These are phyloP conservation scores for barrel medic (Medicago truncatula) DNA, from an alignment of 306 rosid species.

Conservation along the genomic window DNA sequence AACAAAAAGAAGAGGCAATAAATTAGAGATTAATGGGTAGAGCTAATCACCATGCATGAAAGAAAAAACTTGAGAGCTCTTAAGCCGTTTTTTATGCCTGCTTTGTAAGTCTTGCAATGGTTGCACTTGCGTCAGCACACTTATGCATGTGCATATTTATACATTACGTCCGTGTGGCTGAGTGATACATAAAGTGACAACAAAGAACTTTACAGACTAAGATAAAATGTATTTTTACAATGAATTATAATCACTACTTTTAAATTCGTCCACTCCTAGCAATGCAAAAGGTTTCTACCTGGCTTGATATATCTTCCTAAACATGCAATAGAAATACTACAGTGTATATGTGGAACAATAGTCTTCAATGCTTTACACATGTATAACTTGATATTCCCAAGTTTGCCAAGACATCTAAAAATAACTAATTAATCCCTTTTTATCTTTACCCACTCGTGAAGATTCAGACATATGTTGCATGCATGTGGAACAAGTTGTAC, in stretches of 20 bases:
- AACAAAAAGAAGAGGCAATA: not conserved
- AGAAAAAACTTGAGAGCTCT: constrained; percentile 19
- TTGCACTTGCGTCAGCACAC: not conserved
- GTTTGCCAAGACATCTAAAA: constrained; percentile 25
- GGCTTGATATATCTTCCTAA: not conserved
- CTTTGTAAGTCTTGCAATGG: not conserved
- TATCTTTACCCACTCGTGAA: constrained; percentile 43
- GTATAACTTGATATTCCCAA: constrained; percentile 31
- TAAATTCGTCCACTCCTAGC: constrained; percentile 48
- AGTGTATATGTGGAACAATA: no score
- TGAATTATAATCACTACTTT: not conserved
- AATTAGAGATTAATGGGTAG: not conserved
- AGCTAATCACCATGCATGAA: constrained; percentile 44
- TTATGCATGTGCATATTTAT: not conserved
- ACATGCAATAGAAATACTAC: no score
- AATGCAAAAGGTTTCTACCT: constrained; percentile 20
- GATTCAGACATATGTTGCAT: constrained; percentile 39
- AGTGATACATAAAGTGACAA: constrained; percentile 6
- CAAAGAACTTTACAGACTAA: constrained; percentile 47
- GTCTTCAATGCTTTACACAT: not conserved
- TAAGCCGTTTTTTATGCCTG: constrained; percentile 13
- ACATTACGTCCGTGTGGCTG: constrained; percentile 2
- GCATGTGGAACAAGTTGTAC: constrained; percentile 26
- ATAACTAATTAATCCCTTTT: constrained; percentile 10
- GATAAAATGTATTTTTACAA: constrained; percentile 42